A percentile compares a stretch with the other conserved stretches of the same genome.
phyloP scores from a whole-genome alignment of 2,329 filamentous ascomycete species.

The Mycosphaerella sp. region DNA sequence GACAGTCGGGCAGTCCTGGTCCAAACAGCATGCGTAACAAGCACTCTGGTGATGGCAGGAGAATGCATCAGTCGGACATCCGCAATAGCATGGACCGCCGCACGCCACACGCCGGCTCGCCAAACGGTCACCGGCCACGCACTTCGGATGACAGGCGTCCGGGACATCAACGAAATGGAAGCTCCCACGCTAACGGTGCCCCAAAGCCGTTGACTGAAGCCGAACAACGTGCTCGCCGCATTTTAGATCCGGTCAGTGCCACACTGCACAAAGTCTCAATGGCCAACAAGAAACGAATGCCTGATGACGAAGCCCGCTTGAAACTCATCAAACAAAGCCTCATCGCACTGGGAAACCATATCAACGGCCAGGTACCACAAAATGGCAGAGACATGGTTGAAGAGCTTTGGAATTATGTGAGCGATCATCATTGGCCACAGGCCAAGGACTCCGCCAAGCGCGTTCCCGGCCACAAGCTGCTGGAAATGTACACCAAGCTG shows the following conservation, averaged over 20 bases:
- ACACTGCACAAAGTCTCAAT: conserved; percentile 55
- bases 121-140: conserved; percentile 43
- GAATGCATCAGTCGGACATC: conserved; percentile 27
- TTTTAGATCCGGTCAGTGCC: conserved; percentile 54
- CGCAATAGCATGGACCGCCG: conserved; percentile 37
- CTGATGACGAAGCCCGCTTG: conserved; percentile 56
- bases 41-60: conserved; percentile 32
- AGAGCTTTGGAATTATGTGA: conserved; percentile 34
- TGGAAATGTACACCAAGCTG: conserved; percentile 35
- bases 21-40: conserved; percentile 41
- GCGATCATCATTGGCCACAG: conserved; percentile 34
- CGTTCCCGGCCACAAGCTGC: conserved; percentile 33
- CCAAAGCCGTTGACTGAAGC: conserved; percentile 36
- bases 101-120: conserved; percentile 36
- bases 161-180: conserved; percentile 37
- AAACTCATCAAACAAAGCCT: conserved; percentile 56
- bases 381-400: conserved; percentile 26
- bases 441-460: conserved; percentile 31
- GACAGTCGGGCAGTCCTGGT: conserved; percentile 65
- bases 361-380: conserved; percentile 42
- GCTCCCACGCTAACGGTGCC: conserved; percentile 35
- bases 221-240: conserved; percentile 47
- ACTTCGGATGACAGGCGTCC: conserved; percentile 46
- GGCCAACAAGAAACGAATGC: conserved; percentile 57
- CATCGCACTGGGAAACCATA: conserved; percentile 56